phyloP scores from a whole-genome alignment of 1,284 basidiomycete species.

The Flammula alnicola region DNA sequence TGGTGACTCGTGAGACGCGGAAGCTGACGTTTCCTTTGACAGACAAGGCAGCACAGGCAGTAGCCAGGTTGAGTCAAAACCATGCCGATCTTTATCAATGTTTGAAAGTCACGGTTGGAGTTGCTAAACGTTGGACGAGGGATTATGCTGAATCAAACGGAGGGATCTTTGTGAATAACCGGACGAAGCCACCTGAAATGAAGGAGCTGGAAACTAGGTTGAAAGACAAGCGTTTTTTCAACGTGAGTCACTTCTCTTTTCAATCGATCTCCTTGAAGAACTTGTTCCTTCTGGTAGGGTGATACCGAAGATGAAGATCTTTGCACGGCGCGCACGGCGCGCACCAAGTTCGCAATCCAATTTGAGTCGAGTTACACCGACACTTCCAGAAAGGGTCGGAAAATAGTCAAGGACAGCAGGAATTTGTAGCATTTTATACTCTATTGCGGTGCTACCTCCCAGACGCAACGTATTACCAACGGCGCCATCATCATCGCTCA shows the following conservation, averaged over 20 bases:
- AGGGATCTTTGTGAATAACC: neutral
- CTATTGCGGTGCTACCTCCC: constrained; percentile 1
- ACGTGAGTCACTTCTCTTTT: constrained; percentile 1
- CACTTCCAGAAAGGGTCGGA: neutral
- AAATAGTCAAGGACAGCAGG: neutral
- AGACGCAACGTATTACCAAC: neutral
- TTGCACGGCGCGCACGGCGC: too few species aligned
- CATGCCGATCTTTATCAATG: neutral
- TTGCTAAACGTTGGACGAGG: neutral
- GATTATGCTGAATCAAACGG: neutral
- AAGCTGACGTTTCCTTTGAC: neutral
- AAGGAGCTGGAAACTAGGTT: neutral
- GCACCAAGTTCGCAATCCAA: neutral
- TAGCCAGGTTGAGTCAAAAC: neutral
- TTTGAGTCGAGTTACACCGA: neutral
- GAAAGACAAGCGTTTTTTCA: neutral
- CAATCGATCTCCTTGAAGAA: neutral
- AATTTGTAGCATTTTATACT: constrained; percentile 2
- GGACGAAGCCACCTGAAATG: neutral
- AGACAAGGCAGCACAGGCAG: neutral
- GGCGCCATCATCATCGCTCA: neutral
- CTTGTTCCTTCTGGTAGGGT: neutral
- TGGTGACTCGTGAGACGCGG: neutral
- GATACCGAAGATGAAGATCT: neutral
- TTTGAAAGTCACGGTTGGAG: neutral